These are phyloP conservation scores for Pseudogymnoascus sp. DNA, from an alignment of 2,329 filamentous ascomycete species.

Conservation along the genomic window DNA sequence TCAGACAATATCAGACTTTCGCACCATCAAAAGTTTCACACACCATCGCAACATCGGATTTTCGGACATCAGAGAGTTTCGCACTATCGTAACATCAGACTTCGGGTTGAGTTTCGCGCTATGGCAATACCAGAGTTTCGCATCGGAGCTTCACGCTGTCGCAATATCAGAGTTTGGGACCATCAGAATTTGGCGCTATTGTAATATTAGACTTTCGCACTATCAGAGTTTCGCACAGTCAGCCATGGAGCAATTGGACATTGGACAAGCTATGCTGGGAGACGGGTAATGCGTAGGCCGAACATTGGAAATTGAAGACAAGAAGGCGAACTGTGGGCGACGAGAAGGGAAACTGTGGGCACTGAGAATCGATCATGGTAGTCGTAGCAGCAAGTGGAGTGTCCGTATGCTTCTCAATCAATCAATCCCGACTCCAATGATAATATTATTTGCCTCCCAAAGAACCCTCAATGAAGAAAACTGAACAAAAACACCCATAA, in stretches of 20 bases:
- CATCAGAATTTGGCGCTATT: not conserved
- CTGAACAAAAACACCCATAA: not conserved
- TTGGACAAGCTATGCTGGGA: not conserved
- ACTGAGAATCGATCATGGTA: not conserved
- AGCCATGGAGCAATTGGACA: not conserved
- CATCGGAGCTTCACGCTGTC: too few species aligned
- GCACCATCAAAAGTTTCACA: not conserved
- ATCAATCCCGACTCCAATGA: not conserved
- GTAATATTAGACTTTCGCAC: not conserved
- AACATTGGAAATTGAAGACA: not conserved
- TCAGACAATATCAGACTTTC: not conserved
- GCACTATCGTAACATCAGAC: not conserved
- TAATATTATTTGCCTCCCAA: not conserved
- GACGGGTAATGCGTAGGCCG: not conserved
- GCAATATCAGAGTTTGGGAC: not conserved
- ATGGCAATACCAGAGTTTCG: not conserved
- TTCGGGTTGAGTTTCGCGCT: not conserved
- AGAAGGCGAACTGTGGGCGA: not conserved
- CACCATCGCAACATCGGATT: not conserved
- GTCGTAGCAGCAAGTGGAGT: not conserved
- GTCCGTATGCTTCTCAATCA: not conserved
- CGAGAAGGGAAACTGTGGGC: not conserved
- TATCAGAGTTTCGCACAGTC: not conserved
- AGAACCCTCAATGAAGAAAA: not conserved
- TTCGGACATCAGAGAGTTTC: not conserved